Percentiles rank a stretch among this genome's conserved stretches.
Conservation (phyloP, 2,329 filamentous ascomycete genomes). For the Phyllosticta paracitricarpa region DNA sequence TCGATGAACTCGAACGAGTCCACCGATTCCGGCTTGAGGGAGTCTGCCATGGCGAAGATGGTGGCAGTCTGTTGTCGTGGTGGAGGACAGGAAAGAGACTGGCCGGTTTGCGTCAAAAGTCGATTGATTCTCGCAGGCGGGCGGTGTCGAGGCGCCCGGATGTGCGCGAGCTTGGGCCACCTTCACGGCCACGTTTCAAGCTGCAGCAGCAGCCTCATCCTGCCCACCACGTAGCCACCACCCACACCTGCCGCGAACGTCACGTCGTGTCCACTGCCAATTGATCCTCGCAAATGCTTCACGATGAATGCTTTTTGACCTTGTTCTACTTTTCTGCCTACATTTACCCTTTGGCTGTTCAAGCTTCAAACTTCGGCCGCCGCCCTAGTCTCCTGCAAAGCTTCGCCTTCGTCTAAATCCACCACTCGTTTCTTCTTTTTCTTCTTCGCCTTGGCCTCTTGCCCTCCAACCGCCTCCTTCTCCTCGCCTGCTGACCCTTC, state of each 20-base stretch:
- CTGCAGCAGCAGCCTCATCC: slow-evolving; percentile 5
- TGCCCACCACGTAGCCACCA: background rate
- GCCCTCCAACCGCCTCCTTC: slow-evolving; percentile 6
- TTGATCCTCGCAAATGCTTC: background rate
- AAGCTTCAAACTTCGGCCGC: background rate
- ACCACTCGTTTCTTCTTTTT: slow-evolving; percentile 32
- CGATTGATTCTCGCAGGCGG: background rate
- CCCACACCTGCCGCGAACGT: background rate
- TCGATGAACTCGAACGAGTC: slow-evolving; percentile 57
- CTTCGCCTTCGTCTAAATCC: slow-evolving; percentile 7
- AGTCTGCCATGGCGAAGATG: slow-evolving; percentile 20
- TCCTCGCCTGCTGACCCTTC: slow-evolving; percentile 13
- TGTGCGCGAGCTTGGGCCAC: slow-evolving; percentile 6
- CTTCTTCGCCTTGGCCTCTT: slow-evolving; percentile 23
- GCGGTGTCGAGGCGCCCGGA: slow-evolving; percentile 1
- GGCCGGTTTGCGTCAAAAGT: slow-evolving; percentile 27
- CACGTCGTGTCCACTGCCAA: background rate
- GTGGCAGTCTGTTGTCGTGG: background rate
- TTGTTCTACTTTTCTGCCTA: background rate
- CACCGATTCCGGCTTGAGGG: slow-evolving; percentile 32
- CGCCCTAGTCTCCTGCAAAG: background rate
- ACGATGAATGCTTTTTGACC: background rate
- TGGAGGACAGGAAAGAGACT: background rate
- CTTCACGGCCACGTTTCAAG: slow-evolving; percentile 9
- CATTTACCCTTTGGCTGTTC: background rate